Evolutionary conservation across 2,329 filamentous ascomycete species (phyloP).

Genomic region (Magnaporthiopsis rhizophila): DNA sequence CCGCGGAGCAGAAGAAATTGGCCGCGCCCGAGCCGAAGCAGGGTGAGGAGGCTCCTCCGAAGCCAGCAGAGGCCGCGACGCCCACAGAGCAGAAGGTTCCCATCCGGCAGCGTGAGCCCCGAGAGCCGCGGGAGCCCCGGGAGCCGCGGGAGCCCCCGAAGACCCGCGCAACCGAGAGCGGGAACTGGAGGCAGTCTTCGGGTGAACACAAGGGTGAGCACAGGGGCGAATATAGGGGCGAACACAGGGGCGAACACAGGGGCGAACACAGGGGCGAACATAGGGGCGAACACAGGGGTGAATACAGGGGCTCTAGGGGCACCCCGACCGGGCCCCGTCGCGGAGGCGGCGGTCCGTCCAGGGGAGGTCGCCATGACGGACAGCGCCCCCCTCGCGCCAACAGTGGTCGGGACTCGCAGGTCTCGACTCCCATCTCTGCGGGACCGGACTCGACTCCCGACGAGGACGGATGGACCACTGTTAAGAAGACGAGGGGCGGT

Average conservation of each 20-base stretch:
- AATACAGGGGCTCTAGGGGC: conserved; percentile 39
- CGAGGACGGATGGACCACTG: conserved; percentile 60
- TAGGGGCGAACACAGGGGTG: conserved; percentile 28
- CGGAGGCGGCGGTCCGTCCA: conserved; percentile 31
- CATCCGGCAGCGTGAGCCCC: conserved; percentile 24
- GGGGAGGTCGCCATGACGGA: conserved; percentile 36
- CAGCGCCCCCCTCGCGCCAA: conserved; percentile 41
- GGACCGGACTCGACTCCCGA: conserved; percentile 26
- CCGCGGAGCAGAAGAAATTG: conserved; percentile 15
- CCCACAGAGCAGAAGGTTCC: conserved; percentile 40
- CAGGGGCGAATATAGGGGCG: conserved; percentile 18
- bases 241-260: conserved; percentile 29
- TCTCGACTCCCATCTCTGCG: conserved; percentile 20
- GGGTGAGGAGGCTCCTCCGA: conserved; percentile 23
- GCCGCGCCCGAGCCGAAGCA: conserved; percentile 16
- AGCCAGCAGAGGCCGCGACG: conserved; percentile 12
- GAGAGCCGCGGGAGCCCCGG: conserved; percentile 26
- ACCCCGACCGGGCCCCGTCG: conserved; percentile 33
- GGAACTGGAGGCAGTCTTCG: conserved; percentile 51
- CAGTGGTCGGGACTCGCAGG: conserved; percentile 30
- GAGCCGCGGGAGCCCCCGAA: conserved; percentile 37
- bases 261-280: conserved; percentile 41
- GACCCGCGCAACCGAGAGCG: conserved; percentile 48
- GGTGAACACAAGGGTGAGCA: conserved; percentile 26
- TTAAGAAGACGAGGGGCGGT: conserved; percentile 18